Base-by-base conservation (phyloP, 306 rosid species). In the Hippophae gyantsensis region DNA sequence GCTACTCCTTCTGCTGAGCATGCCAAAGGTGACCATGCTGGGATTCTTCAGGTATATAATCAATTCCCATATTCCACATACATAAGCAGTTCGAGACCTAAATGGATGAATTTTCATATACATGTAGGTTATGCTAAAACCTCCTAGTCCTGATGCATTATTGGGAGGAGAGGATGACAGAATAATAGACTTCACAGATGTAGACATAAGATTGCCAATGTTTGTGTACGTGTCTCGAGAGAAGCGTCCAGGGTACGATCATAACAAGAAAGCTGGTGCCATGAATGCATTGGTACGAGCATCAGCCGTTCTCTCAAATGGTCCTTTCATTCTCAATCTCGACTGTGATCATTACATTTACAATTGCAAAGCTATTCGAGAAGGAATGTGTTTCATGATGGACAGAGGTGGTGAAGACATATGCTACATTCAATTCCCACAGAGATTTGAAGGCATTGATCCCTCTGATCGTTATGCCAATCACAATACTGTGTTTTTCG, bases 201-300 rank as follows among this genome's bases (percentile, higher is more conserved):
- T 87, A 26, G 96, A 90, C 49, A 90, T 74, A 66, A 85, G 87
- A 59, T 75, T 87, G 25, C 98, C 96, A 3, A 69, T 77, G 82
- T 89, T 90, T 38, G 95, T 90, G 42, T 90, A 90, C 41, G 77
- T 90, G 52, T 87, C 97, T 0, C 85, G 95, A 48, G 96, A 87
- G 72, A 90, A 90, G 70, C 78, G 98, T 6, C 92, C 83, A 0
- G 98, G 98, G 46, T 90, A 87, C 48, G 93, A 87, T 51, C 96
- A 90, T 48, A 89, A 90, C 83, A 90, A 90, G 74, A 90, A 90
- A 76, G 96, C 98, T 0, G 96, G 98, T 8, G 95, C 98, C 77
- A 90, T 90, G 96, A 90, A 90, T 58, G 96, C 98, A 14, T 69
- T 83, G 66, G 98, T 85, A 59, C 64, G 86, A 55, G 64, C 73